Base-by-base conservation (phyloP, 2,329 filamentous ascomycete species). In the Bimuria novae-zelandiae region DNA sequence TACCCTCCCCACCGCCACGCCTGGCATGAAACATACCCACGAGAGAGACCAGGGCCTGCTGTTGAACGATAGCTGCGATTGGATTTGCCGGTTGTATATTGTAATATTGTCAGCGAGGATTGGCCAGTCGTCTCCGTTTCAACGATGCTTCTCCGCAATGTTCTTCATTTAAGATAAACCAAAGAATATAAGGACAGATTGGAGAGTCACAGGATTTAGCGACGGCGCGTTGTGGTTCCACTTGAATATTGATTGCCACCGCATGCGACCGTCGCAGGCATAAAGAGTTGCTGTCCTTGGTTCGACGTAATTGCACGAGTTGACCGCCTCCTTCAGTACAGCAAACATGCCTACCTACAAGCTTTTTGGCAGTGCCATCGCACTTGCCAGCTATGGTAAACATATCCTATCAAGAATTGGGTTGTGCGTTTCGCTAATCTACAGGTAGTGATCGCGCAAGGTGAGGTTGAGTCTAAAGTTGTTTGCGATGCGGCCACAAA, bases 401-500 rank as follows among this genome's bases (percentile, higher is more conserved):
- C 43, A 54, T 17, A 10, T 39, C 51, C 11, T n/a, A n/a, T n/a
- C n/a, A n/a, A n/a, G 11, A 4, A 10, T 17, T 4, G 19, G 16
- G 22, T n/a, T 19, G 12, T 36, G 5, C 19, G 27, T 25, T 40
- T 35, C 44, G 42, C 55, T 65, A 40, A 67, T 41, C 35, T 23
- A 14, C 12, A 21, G 40, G 22, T 47, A 70, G 67, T 54, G 47
- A 49, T 63, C 55, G 64, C 67, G 55, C 65, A 69, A 66, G 63
- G 59, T 67, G 59, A 67, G 60, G 61, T 57, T 16, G 52, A 62
- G 37, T 68, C 67, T 51, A 70, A 63, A 55, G 54, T 65, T 59
- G 51, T 62, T 48, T 69, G 64, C 50, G 67, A 71, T 61, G 49
- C 61, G 45, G 57, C 60, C 33, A 68, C 67, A 22, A 68, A 65